Conservation (phyloP, 148 eudicot genomes). For the Diospyros kaki region DNA sequence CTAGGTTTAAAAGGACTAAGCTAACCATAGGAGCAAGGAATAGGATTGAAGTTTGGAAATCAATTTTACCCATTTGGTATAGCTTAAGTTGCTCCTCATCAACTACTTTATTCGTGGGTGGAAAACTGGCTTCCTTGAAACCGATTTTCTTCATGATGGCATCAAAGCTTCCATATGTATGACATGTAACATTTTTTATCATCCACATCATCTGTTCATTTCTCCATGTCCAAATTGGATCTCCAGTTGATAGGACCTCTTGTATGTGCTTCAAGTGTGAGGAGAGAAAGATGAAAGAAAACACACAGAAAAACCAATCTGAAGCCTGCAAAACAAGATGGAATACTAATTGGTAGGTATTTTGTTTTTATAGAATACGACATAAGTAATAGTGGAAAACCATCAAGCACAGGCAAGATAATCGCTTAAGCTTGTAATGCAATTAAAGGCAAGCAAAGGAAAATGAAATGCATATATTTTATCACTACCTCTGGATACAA, state of each 20-base stretch:
- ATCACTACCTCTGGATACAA: slow-evolving; percentile 51
- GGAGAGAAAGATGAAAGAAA: slow-evolving; percentile 36
- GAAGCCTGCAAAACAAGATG: slow-evolving; percentile 32
- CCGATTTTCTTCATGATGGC: slow-evolving; percentile 37
- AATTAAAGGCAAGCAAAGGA: no score
- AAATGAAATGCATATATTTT: no score
- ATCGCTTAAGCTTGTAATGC: no score
- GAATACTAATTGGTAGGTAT: neutral
- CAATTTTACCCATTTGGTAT: slow-evolving; percentile 43
- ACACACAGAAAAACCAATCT: slow-evolving; percentile 33
- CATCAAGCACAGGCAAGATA: no score
- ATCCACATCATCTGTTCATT: slow-evolving; percentile 39
- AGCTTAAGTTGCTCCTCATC: slow-evolving; percentile 38
- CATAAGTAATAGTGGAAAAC: neutral
- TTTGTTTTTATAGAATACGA: neutral
- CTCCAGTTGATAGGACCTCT: slow-evolving; percentile 31
- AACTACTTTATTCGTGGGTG: slow-evolving; percentile 54
- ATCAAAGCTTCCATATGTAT: slow-evolving; percentile 38
- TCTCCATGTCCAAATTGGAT: slow-evolving; percentile 26
- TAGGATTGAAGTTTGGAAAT: slow-evolving; percentile 50
- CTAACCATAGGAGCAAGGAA: slow-evolving; percentile 46
- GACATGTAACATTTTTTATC: slow-evolving; percentile 37
- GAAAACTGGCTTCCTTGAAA: slow-evolving; percentile 35
- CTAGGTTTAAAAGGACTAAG: slow-evolving; percentile 37
- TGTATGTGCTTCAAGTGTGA: slow-evolving; percentile 29